A percentile compares a stretch with the other conserved stretches of the same genome.
These are phyloP conservation scores for Buddleja alternifolia DNA, from an alignment of 257 asterid genomes.

Conservation along the genomic window DNA sequence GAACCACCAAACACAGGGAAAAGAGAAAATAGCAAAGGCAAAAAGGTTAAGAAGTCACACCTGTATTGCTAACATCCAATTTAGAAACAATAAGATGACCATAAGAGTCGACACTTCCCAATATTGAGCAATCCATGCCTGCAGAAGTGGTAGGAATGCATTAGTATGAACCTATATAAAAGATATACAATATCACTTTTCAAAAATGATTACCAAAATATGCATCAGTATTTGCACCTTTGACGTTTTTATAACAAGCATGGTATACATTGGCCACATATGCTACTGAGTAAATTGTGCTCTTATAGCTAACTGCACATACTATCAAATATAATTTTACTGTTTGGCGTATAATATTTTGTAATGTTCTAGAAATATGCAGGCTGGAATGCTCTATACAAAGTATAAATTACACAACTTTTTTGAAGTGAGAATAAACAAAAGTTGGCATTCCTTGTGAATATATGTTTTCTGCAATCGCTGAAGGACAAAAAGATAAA, in stretches of 20 bases:
- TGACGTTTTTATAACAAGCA: neutral
- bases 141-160: constrained; percentile 23
- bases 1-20: constrained; percentile 18
- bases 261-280: constrained; percentile 7
- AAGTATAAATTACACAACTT: neutral
- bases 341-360: neutral
- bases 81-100: constrained; percentile 89
- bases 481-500: neutral
- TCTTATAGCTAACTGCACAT: constrained; percentile 5
- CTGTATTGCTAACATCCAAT: constrained; percentile 54
- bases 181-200: constrained; percentile 3
- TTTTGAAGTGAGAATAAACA: neutral
- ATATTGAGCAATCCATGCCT: constrained; percentile 60
- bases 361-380: neutral
- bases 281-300: neutral
- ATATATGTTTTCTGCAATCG: constrained; percentile 1
- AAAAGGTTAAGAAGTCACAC: constrained; percentile 28
- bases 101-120: constrained; percentile 92
- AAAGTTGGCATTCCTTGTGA: neutral
- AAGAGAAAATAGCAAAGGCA: constrained; percentile 2
- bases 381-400: too few relatives aligned
- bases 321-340: neutral
- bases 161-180: constrained; percentile 10
- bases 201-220: neutral
- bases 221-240: neutral